A percentile compares a stretch with the other conserved stretches of the same genome.
These are phyloP conservation scores for Globisporangium yorkense DNA, from an alignment of 352 stramenopile genomes.

Conservation along the genomic window DNA sequence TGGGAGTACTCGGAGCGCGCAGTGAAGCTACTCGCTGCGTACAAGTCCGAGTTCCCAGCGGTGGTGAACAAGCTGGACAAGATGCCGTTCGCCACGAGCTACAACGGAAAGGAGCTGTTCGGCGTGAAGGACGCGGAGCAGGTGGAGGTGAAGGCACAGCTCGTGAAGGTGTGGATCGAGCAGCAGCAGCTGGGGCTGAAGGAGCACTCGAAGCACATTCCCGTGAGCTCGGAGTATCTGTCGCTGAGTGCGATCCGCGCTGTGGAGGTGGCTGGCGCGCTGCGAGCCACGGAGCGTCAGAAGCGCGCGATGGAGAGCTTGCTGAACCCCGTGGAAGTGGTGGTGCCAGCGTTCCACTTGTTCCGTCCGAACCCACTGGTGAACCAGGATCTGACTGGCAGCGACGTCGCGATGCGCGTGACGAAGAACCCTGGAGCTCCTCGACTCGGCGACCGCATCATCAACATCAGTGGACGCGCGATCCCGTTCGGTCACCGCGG, in stretches of 20 bases:
- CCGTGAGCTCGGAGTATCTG: constrained; percentile 91
- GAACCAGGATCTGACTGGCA: constrained; percentile 75
- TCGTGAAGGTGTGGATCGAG: constrained; percentile 92
- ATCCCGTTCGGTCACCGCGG: constrained; percentile 96
- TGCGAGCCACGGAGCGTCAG: constrained; percentile 58
- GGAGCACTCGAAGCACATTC: constrained; percentile 88
- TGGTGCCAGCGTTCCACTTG: constrained; percentile 41
- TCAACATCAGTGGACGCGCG: constrained; percentile 93
- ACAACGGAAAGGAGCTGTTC: constrained; percentile 88
- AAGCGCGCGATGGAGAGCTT: constrained; percentile 34
- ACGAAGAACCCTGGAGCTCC: constrained; percentile 71
- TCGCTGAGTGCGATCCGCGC: constrained; percentile 88
- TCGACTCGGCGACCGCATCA: constrained; percentile 94
- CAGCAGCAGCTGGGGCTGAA: constrained; percentile 82
- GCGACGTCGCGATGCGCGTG: constrained; percentile 49
- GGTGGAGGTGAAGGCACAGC: constrained; percentile 68
- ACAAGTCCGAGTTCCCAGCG: constrained; percentile 91
- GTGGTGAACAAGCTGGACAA: constrained; percentile 88
- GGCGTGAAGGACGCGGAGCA: constrained; percentile 46
- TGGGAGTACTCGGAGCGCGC: constrained; percentile 98
- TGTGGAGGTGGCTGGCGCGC: constrained; percentile 82
- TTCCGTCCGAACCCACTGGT: constrained; percentile 73
- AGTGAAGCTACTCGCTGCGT: constrained; percentile 91
- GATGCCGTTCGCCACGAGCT: constrained; percentile 85
- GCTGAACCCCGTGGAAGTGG: constrained; percentile 31